Evolutionary conservation across 495 filamentous ascomycete genomes (phyloP).

Genomic region (Letharia lupina): DNA sequence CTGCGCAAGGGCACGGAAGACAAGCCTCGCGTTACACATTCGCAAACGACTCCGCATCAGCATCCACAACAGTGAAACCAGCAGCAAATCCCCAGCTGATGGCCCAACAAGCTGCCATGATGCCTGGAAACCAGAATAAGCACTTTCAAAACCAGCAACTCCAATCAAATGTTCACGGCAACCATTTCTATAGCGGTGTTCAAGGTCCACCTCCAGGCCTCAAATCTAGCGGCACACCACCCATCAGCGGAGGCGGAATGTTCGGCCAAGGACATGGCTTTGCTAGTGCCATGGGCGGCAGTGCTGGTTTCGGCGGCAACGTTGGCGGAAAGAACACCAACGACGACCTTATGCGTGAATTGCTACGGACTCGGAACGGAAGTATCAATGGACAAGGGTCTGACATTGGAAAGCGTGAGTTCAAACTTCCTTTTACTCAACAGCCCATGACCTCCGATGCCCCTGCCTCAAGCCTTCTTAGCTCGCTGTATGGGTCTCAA

Average conservation of each 20-base stretch:
- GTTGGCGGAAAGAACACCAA: slow-evolving; percentile 61
- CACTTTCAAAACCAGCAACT: slow-evolving; percentile 50
- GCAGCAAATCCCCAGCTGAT: slow-evolving; percentile 75
- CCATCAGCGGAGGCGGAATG: slow-evolving; percentile 66
- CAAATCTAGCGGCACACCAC: slow-evolving; percentile 88
- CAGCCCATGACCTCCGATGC: slow-evolving; percentile 80
- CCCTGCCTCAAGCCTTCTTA: slow-evolving; percentile 77
- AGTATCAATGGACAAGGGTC: slow-evolving; percentile 52
- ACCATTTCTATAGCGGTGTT: slow-evolving; percentile 51
- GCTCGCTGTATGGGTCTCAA: slow-evolving; percentile 83
- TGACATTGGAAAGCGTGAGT: slow-evolving; percentile 94
- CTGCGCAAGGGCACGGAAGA: slow-evolving; percentile 65
- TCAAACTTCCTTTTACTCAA: slow-evolving; percentile 69
- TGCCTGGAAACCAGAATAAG: slow-evolving; percentile 60
- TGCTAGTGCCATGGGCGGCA: slow-evolving; percentile 48
- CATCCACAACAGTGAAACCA: slow-evolving; percentile 69
- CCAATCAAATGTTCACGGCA: slow-evolving; percentile 32
- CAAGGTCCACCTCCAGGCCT: slow-evolving; percentile 91
- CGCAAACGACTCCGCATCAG: slow-evolving; percentile 60
- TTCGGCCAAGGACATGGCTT: slow-evolving; percentile 75
- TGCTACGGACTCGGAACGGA: slow-evolving; percentile 55
- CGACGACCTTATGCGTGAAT: slow-evolving; percentile 71
- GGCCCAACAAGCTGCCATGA: slow-evolving; percentile 82
- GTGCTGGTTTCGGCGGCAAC: slow-evolving; percentile 58
- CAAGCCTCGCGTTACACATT: slow-evolving; percentile 87